These are phyloP conservation scores for Pichia sp. DNA, from an alignment of 1,139 yeast species.

Conservation along the genomic window DNA sequence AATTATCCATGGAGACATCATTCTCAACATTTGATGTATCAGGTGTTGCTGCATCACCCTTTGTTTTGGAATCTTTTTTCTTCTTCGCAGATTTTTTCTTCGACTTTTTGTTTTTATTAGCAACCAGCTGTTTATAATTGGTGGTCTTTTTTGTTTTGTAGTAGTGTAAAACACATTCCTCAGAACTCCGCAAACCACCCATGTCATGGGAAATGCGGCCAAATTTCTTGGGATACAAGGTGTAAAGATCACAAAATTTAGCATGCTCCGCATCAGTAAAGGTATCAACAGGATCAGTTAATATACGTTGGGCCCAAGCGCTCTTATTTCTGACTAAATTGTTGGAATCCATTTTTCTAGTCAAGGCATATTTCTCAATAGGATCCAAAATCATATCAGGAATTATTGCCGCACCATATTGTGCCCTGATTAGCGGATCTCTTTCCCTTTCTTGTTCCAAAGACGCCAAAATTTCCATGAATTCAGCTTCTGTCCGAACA, in stretches of 20 bases:
- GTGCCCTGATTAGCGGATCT: constrained; percentile 78
- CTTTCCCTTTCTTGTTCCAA: constrained; percentile 72
- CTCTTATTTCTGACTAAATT: constrained; percentile 64
- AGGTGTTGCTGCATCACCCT: constrained; percentile 25
- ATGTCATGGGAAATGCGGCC: constrained; percentile 79
- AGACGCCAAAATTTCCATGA: constrained; percentile 68
- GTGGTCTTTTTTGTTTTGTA: constrained; percentile 76
- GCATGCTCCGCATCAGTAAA: constrained; percentile 77
- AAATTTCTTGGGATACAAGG: constrained; percentile 79
- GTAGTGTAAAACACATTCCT: constrained; percentile 90
- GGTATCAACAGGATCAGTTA: constrained; percentile 62
- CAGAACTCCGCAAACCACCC: constrained; percentile 76
- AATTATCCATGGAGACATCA: constrained; percentile 1
- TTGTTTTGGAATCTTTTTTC: constrained; percentile 30
- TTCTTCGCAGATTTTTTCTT: constrained; percentile 49
- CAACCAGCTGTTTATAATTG: constrained; percentile 71
- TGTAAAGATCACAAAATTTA: constrained; percentile 74
- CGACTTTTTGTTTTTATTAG: constrained; percentile 58
- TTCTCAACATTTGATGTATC: constrained; percentile 15
- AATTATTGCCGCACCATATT: constrained; percentile 73
- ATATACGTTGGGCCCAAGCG: constrained; percentile 59
- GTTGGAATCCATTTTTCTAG: constrained; percentile 55
- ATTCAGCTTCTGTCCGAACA: constrained; percentile 86
- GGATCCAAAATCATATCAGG: constrained; percentile 79
- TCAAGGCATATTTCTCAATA: constrained; percentile 37